Conservation (phyloP, 176 grass and related monocot species). For the Zizania latifolia region DNA sequence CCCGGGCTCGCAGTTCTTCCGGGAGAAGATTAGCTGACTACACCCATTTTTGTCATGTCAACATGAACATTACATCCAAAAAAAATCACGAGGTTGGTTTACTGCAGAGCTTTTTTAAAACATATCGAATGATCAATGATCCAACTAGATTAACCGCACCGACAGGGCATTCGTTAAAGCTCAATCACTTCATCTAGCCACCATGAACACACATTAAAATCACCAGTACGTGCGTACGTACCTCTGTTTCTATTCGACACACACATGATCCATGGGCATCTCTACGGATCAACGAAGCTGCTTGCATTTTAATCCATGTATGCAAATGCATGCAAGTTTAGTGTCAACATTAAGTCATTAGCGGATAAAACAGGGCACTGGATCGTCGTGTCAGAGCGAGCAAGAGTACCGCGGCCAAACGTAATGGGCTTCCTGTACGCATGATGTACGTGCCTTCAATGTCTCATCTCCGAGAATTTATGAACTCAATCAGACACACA, state of each 20-base stretch:
- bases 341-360: too few species aligned
- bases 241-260: not conserved
- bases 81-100: not conserved
- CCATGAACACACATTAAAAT: slow-evolving; percentile 7
- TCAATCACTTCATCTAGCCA: slow-evolving; percentile 24
- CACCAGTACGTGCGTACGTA: not conserved
- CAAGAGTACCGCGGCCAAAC: slow-evolving; percentile 10
- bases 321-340: not conserved
- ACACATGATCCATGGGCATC: not conserved
- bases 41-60: slow-evolving; percentile 10
- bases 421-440: slow-evolving; percentile 23
- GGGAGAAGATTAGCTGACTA: slow-evolving; percentile 15
- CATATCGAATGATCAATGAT: not conserved
- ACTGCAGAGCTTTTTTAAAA: not conserved
- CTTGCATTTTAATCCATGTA: slow-evolving; percentile 10
- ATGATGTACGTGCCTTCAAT: slow-evolving; percentile 26
- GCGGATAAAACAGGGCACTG: not conserved
- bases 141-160: slow-evolving; percentile 28
- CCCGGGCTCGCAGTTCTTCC: not conserved
- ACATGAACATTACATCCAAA: not conserved
- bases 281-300: not conserved
- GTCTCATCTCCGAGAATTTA: slow-evolving; percentile 30
- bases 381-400: not conserved
- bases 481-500: slow-evolving; percentile 33
- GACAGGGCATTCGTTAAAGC: slow-evolving; percentile 8